These are phyloP conservation scores for Russula vinacea DNA, from an alignment of 768 basidiomycete genomes.

Conservation along the genomic window DNA sequence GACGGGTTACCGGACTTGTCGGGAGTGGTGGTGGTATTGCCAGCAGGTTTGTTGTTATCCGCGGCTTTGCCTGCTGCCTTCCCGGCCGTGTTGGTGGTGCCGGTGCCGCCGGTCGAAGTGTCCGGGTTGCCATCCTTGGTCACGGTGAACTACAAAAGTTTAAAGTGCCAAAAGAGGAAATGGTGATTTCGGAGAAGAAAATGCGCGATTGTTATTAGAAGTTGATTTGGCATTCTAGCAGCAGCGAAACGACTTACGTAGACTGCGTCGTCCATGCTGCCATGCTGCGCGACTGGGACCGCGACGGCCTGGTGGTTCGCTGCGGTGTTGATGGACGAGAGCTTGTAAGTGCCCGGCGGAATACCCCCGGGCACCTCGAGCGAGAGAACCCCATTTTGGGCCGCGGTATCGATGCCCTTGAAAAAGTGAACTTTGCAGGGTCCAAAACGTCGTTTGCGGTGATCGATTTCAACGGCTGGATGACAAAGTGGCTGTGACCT, in stretches of 20 bases:
- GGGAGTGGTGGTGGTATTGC: not conserved
- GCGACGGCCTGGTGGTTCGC: constrained; percentile 43
- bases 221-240: not conserved
- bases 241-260: constrained; percentile 36
- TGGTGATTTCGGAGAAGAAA: not conserved
- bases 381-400: constrained; percentile 43
- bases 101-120: not conserved
- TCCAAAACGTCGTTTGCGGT: constrained; percentile 43
- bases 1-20: no score
- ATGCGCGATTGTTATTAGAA: not conserved
- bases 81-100: not conserved
- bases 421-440: constrained; percentile 57
- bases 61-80: not conserved
- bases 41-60: no score
- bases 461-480: constrained; percentile 50
- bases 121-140: not conserved
- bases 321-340: constrained; percentile 44
- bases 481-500: constrained; percentile 62
- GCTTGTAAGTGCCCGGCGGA: constrained; percentile 42
- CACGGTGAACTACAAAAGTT: not conserved
- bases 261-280: constrained; percentile 40
- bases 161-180: not conserved
- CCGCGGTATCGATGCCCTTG: constrained; percentile 48
- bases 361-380: constrained; percentile 44
- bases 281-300: constrained; percentile 43